phyloP scores from a whole-genome alignment of 2,329 filamentous ascomycete species.

The Cladosporium sp. region DNA sequence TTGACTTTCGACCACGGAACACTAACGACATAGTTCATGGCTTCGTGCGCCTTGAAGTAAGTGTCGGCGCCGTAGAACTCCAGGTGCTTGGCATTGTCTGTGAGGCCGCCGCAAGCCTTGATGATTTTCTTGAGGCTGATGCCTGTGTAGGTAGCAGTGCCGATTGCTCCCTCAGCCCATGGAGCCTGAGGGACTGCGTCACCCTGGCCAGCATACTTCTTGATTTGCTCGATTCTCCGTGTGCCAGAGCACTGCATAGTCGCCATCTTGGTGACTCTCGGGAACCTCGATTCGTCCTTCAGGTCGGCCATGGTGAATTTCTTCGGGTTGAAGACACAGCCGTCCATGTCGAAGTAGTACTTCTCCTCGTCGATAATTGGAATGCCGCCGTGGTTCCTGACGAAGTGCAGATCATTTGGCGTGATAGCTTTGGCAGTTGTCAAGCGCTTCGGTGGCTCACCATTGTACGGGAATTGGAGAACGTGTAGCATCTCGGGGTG shows the following conservation, averaged over 20 bases:
- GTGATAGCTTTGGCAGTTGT: constrained; percentile 55
- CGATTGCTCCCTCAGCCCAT: constrained; percentile 65
- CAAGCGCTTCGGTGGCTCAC: constrained; percentile 58
- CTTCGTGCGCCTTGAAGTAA: constrained; percentile 61
- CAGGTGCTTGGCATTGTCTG: constrained; percentile 46
- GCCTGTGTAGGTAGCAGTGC: constrained; percentile 62
- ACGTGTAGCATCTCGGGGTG: constrained; percentile 63
- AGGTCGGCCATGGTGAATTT: constrained; percentile 56
- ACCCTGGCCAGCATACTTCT: constrained; percentile 53
- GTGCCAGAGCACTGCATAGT: constrained; percentile 65
- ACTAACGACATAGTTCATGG: constrained; percentile 63
- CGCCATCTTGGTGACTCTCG: constrained; percentile 54
- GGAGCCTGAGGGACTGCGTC: constrained; percentile 52
- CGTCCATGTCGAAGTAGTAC: constrained; percentile 53
- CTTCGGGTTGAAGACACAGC: constrained; percentile 56
- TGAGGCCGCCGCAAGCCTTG: constrained; percentile 61
- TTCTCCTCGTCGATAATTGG: constrained; percentile 57
- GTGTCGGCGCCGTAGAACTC: constrained; percentile 65
- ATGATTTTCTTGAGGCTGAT: constrained; percentile 63
- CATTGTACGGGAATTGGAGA: constrained; percentile 66
- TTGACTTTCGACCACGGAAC: constrained; percentile 66
- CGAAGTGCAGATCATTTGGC: constrained; percentile 58
- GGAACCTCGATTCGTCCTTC: constrained; percentile 56
- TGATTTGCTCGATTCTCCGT: constrained; percentile 61
- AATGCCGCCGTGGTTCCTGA: constrained; percentile 66